phyloP scores from a whole-genome alignment of 176 grass and related monocot species.

The Phyllostachys edulis region DNA sequence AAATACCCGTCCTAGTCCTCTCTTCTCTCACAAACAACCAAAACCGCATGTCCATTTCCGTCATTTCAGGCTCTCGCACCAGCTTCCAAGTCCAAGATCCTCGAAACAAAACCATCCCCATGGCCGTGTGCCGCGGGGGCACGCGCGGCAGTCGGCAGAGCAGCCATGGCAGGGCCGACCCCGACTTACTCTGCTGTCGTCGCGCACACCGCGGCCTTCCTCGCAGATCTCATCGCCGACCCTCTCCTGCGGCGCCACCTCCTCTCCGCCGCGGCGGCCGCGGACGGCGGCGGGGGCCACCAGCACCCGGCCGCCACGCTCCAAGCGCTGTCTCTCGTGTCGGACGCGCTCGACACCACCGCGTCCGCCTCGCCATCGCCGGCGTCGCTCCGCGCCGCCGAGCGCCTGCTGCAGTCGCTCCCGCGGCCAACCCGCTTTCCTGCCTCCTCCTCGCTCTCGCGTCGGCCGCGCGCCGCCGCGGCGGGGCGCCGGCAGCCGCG shows the following conservation, averaged over 20 bases:
- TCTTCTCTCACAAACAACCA: too few relatives aligned
- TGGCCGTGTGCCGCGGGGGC: too few relatives aligned
- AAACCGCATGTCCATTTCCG: too few relatives aligned
- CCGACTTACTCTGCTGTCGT: conserved; percentile 35
- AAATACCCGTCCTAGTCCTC: too few relatives aligned
- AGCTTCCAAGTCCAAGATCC: too few relatives aligned
- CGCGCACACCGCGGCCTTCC: conserved; percentile 47
- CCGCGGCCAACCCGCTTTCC: conserved; percentile 34
- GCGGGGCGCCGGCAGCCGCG: conserved; percentile 28
- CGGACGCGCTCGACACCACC: conserved; percentile 53
- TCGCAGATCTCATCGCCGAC: conserved; percentile 49
- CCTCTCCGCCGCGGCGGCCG: conserved; percentile 38
- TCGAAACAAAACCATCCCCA: too few relatives aligned
- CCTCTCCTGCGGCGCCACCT: conserved; percentile 53
- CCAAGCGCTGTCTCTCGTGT: conserved; percentile 51
- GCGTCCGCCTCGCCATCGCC: conserved; percentile 32
- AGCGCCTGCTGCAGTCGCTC: conserved; percentile 48
- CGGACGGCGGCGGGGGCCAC: not conserved
- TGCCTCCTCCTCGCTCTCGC: conserved; percentile 56
- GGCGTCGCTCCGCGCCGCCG: conserved; percentile 52
- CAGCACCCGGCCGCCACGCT: conserved; percentile 36
- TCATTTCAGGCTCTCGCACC: too few relatives aligned
- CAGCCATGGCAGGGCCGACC: too few relatives aligned
- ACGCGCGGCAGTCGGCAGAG: too few relatives aligned
- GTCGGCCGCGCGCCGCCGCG: conserved; percentile 26